phyloP scores from a whole-genome alignment of 768 basidiomycete genomes.

The Hemileccinum impolitum region DNA sequence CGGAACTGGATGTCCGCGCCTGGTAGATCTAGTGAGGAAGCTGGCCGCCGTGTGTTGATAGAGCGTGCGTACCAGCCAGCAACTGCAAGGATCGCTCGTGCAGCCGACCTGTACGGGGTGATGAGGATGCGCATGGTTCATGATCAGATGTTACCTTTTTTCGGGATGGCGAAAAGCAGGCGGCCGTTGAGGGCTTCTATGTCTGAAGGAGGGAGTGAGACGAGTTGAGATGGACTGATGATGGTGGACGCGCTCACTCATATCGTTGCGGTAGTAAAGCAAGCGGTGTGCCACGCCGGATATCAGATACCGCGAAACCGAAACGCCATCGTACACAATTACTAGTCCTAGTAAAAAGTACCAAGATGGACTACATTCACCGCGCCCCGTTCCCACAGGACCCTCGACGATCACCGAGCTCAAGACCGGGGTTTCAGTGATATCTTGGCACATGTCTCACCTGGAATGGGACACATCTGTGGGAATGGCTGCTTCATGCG shows the following conservation, averaged over 20 bases:
- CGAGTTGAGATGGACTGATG: not conserved
- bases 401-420: no score
- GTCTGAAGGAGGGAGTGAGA: conserved; percentile 37
- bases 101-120: conserved; percentile 60
- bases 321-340: no score
- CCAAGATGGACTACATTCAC: no score
- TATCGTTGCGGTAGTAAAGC: not conserved
- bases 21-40: conserved; percentile 23
- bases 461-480: no score
- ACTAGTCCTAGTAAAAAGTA: no score
- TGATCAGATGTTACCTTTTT: conserved; percentile 69
- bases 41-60: not conserved
- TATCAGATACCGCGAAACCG: no score
- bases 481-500: no score
- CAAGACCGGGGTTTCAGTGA: no score
- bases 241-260: conserved; percentile 20
- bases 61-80: conserved; percentile 61
- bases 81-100: conserved; percentile 88
- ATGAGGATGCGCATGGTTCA: not conserved
- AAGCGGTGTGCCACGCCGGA: no score
- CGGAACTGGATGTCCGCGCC: conserved; percentile 97
- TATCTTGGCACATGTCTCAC: no score
- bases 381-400: no score
- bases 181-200: conserved; percentile 80
- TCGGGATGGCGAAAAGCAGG: conserved; percentile 92